Base-by-base conservation (phyloP, 2,329 filamentous ascomycete genomes). In the Zymoseptoria pseudotritici region DNA sequence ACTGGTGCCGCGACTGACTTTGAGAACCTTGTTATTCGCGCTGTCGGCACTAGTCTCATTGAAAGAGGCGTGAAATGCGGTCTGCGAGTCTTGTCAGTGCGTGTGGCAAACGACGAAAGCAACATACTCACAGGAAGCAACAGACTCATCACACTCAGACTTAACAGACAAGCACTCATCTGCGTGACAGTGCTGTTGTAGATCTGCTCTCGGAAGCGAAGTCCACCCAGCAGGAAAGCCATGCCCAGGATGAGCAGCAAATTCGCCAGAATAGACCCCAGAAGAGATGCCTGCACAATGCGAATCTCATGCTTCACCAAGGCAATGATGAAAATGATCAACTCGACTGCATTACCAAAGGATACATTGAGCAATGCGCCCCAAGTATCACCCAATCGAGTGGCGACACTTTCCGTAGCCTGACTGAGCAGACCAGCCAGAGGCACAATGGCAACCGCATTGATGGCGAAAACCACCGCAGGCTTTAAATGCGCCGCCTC, bases 151-250 rank as follows among this genome's bases (percentile, higher is more conserved):
- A 96, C 92, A 71, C 89, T 92, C 74, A 96, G 76, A 79, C 90
- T 95, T 67, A 97, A 83, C 67, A 97, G 80, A 77, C 91, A 96
- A 56, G 92, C 92, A 72, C 91, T 96, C 90, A 96, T 96, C 73
- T 97, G 91, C 0, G 91, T 96, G 60, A 96, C 90, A 21, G 90
- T 96, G 76, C 86, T 94, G 77, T 96, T 97, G 77, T 96, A 97
- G 63, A 97, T 87, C 79, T 96, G 92, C 78, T 97, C 92, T 72
- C 89, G 87, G 74, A 86, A 96, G 63, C 91, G 86, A 58, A 96
- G 78, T 64, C 91, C 92, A 70, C 92, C 92, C 22, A 95, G 77
- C 56, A 96, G 82, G 74, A 97, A 96, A 59, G 87, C 86, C 91
- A 96, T 96, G 70, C 92, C 92, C 67, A 97, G 77, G 70, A 96